Conservation (phyloP, 2,329 filamentous ascomycete species). For the Fusarium brevicatenulatum region DNA sequence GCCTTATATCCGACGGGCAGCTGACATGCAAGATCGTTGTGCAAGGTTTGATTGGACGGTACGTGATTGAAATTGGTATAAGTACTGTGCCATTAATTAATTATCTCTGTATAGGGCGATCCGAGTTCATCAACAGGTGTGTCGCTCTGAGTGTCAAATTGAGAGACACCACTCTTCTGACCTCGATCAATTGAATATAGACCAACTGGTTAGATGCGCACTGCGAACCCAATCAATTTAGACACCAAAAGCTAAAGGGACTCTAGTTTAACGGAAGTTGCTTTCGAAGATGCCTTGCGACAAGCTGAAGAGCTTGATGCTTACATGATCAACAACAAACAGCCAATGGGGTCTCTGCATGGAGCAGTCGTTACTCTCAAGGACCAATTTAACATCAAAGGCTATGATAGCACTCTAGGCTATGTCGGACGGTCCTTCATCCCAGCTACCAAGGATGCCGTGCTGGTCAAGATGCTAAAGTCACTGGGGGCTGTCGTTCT, state of each 20-base stretch:
- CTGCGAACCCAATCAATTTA: fast-evolving
- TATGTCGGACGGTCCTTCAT: not conserved
- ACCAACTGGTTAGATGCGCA: not conserved
- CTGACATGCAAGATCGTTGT: not conserved
- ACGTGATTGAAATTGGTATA: not conserved
- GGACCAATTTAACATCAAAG: not conserved
- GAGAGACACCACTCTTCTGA: not conserved
- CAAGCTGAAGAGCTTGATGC: not conserved
- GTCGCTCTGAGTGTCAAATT: not conserved
- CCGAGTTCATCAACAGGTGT: not conserved
- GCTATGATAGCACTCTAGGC: not conserved
- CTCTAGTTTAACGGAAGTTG: not conserved
- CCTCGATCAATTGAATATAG: not conserved
- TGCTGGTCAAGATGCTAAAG: not conserved
- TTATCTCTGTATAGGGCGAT: not conserved
- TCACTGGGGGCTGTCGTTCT: not conserved
- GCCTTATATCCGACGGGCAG: not conserved
- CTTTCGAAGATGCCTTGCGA: not conserved
- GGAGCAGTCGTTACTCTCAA: not conserved
- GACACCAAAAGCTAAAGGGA: not conserved
- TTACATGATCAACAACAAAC: not conserved
- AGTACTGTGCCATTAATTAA: too few species aligned
- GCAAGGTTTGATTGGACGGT: not conserved
- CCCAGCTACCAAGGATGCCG: not conserved
- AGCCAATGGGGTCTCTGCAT: not conserved